A percentile compares a stretch with the other conserved stretches of the same genome.
These are phyloP conservation scores for Coemansia sp. DNA, from an alignment of 192 early-diverging fungal species.

Conservation along the genomic window DNA sequence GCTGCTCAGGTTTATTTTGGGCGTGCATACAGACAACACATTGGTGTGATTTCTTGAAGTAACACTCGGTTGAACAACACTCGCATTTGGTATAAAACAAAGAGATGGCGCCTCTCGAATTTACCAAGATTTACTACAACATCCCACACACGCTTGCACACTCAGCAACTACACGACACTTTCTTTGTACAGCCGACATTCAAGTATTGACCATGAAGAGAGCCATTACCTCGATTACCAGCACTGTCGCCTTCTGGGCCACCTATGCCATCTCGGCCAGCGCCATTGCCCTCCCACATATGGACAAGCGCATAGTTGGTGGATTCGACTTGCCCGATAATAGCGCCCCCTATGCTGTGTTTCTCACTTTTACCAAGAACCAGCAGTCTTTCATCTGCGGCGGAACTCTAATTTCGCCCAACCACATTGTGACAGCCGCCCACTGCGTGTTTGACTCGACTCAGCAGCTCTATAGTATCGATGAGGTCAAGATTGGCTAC, in stretches of 20 bases:
- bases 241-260: background rate
- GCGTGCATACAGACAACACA: background rate
- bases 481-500: constrained; percentile 7
- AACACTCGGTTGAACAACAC: background rate
- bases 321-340: background rate
- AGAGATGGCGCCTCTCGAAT: background rate
- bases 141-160: background rate
- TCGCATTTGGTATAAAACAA: background rate
- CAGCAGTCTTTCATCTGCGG: constrained; percentile 9
- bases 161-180: background rate
- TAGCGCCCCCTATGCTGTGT: constrained; percentile 6
- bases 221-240: background rate
- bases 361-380: background rate
- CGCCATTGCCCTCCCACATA: constrained; percentile 1
- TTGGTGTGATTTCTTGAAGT: background rate
- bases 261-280: background rate
- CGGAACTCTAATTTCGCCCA: constrained; percentile 21
- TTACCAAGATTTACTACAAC: background rate
- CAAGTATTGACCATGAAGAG: background rate
- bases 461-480: background rate
- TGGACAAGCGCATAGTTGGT: constrained; percentile 18
- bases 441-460: constrained; percentile 11
- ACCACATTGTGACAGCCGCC: constrained; percentile 18
- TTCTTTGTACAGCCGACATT: background rate
- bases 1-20: background rate